phyloP scores from a whole-genome alignment of 768 basidiomycete species.

The Lactifluus volemus region DNA sequence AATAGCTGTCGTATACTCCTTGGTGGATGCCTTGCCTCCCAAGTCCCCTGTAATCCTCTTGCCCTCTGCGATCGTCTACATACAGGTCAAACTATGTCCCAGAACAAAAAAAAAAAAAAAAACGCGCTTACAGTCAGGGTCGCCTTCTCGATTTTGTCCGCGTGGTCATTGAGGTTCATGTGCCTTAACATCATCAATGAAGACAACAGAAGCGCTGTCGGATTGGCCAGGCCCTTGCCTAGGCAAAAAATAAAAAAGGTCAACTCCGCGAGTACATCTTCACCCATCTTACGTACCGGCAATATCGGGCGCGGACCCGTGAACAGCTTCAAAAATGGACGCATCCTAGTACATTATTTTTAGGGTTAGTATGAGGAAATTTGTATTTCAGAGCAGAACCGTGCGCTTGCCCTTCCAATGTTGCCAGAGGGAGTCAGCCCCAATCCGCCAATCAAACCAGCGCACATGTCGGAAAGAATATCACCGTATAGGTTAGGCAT shows the following conservation, averaged over 20 bases:
- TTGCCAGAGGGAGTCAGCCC: constrained; percentile 97
- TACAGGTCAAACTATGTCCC: constrained; percentile 2
- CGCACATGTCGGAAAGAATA: constrained; percentile 97
- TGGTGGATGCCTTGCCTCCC: constrained; percentile 85
- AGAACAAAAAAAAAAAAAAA: not conserved
- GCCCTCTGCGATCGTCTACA: constrained; percentile 93
- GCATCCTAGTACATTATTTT: constrained; percentile 55
- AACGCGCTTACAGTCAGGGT: constrained; percentile 63
- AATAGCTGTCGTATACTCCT: constrained; percentile 85
- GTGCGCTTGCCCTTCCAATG: constrained; percentile 70
- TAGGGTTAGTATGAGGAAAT: constrained; percentile 12
- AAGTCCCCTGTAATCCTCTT: constrained; percentile 92
- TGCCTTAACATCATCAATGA: constrained; percentile 98
- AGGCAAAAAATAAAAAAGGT: constrained; percentile 6
- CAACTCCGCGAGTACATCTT: not conserved
- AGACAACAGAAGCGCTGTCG: constrained; percentile 94
- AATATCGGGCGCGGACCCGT: constrained; percentile 99
- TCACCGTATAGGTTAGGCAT: constrained; percentile 99
- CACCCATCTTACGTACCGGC: constrained; percentile 47
- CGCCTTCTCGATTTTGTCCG: constrained; percentile 87
- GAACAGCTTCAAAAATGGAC: constrained; percentile 98
- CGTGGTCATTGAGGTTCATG: constrained; percentile 82
- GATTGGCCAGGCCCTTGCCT: constrained; percentile 94
- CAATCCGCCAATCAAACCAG: constrained; percentile 95
- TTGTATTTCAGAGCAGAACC: not conserved